Evolutionary conservation across 176 grass and related monocot genomes (phyloP).

Genomic region (Musa schizocarpa): DNA sequence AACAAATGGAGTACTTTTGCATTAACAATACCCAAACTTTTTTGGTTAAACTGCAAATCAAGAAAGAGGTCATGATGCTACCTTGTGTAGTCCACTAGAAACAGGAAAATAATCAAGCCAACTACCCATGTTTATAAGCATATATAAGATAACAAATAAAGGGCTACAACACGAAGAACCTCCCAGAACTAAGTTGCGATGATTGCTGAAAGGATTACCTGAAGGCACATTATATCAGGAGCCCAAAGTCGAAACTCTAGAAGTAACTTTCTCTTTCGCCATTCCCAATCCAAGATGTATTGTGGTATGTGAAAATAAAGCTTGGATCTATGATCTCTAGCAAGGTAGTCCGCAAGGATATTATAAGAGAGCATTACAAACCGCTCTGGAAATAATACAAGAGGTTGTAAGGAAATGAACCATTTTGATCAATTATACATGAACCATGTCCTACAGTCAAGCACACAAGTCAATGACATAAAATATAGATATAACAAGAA

Average conservation of each 20-base stretch:
- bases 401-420: conserved; percentile 21
- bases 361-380: conserved; percentile 93
- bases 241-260: conserved; percentile 68
- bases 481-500: background rate
- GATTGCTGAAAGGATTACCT: conserved; percentile 40
- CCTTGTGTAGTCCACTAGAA: background rate
- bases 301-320: conserved; percentile 54
- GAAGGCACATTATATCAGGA: conserved; percentile 86
- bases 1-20: no score
- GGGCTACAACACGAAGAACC: background rate
- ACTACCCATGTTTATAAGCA: background rate
- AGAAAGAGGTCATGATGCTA: background rate
- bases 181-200: background rate
- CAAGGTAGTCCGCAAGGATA: conserved; percentile 95
- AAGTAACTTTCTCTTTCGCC: conserved; percentile 62
- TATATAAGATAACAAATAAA: background rate
- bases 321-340: conserved; percentile 42
- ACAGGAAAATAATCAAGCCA: background rate
- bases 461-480: background rate
- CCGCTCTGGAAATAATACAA: conserved; percentile 43
- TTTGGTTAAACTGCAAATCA: background rate
- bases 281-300: conserved; percentile 58
- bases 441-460: conserved; percentile 2
- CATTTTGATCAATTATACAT: background rate
- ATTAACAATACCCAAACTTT: no score